Base-by-base conservation (phyloP, 441 rosid genomes). In the Sinapis alba region DNA sequence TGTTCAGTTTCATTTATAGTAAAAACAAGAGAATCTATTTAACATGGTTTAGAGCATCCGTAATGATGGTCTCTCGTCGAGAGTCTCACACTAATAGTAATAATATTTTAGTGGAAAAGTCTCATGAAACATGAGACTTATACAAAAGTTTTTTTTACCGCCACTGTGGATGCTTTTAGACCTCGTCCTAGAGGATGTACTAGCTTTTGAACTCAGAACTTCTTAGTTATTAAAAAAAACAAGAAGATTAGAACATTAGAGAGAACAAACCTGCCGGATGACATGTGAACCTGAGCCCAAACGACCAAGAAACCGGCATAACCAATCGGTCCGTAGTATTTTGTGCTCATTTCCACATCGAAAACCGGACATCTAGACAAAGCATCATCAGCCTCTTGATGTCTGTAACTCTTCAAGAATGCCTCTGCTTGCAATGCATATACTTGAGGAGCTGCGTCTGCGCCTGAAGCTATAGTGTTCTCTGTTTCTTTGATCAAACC, bases 401-500 rank as follows among this genome's bases (percentile, higher is more conserved):
- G 94, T 81, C 81, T 89, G 9, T 74, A 81, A 13, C 83, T 83
- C 81, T 80, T 95, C 64, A 95, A 27, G 23, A 82, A 81, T 7
- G 97, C 99, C 86, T 95, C 99, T 50, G 98, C 94, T 90, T 93
- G 91, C 79, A 95, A 76, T 53, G 96, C 91, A 76, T 83, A 91
- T 64, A 95, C 87, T 87, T 94, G 97, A 20, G 91, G 91, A 6
- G 97, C 98, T 30, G 98, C 87, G 83, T 90, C 94, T 15, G 96
- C 93, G 4, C 97, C 96, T 0, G 79, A 79, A 15, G 87, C 75
- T 38, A 93, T 90, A 11, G 95, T 86, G n/a, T 79, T 71, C 5
- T 68, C 65, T 0, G 97, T 84, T 75, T 88, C 93, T 78, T 81
- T 86, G 16, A 91, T 66, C 61, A 91, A 58, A 60, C 79, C 57